A percentile compares a stretch with the other conserved stretches of the same genome.
These are phyloP conservation scores for Micractinium conductrix DNA, from an alignment of 139 green algal genomes.

Conservation along the genomic window DNA sequence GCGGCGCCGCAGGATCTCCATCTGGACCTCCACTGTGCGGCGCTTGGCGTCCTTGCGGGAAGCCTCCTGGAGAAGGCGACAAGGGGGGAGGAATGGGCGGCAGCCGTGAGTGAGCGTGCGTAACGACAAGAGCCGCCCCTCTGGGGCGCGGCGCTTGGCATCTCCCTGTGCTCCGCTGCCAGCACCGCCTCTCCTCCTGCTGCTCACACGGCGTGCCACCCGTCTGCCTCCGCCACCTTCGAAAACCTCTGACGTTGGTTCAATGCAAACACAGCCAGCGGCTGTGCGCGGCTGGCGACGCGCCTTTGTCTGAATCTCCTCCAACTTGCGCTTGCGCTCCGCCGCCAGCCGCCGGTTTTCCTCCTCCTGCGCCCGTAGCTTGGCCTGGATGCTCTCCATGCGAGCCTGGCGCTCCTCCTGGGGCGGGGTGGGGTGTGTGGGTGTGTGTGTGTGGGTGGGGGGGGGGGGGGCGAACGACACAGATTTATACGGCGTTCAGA, in stretches of 20 bases:
- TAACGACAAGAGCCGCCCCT: too few species aligned
- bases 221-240: too few species aligned
- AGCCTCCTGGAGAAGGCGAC: not conserved
- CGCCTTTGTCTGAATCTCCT: conserved; percentile 17
- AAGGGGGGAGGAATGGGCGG: not conserved
- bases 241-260: too few species aligned
- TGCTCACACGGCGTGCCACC: too few species aligned
- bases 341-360: conserved; percentile 52
- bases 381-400: conserved; percentile 33
- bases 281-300: too few species aligned
- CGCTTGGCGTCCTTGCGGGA: conserved; percentile 19
- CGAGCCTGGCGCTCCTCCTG: conserved; percentile 58
- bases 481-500: too few species aligned
- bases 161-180: too few species aligned
- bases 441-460: too few species aligned
- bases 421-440: not conserved
- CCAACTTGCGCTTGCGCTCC: conserved; percentile 43
- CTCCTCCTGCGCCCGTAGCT: conserved; percentile 43
- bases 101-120: not conserved
- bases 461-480: too few species aligned
- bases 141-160: too few species aligned
- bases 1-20: conserved; percentile 20
- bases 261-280: too few species aligned
- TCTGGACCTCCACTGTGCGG: conserved; percentile 7
- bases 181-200: too few species aligned